Evolutionary conservation across 208 protist genomes (phyloP), one percentile per base, ranked within the genome.

Genomic region (Porcisia deanei): DNA sequence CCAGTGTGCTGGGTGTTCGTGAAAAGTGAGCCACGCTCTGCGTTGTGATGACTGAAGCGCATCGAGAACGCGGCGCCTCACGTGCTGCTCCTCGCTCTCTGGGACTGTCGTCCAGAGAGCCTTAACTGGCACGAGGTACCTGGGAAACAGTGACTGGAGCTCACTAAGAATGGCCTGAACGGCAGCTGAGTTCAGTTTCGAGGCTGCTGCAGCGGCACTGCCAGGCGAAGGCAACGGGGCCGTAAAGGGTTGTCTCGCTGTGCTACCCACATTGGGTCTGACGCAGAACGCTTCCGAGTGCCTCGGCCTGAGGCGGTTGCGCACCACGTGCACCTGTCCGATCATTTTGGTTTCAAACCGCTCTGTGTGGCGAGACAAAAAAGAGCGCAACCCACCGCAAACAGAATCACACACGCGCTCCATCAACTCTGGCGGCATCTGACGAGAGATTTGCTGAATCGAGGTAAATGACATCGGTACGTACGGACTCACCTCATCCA

Each of bases 381-480:
- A 55, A 6, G 25, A 57, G 0, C 66, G 74, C 30, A 80, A 74
- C 14, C 75, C 66, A 1, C 75, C 75, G 25, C 63, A 76, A n/a
- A 22, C 47, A 14, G 78, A 61, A 34, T 57, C 52, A 16, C 65
- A 67, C 22, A 83, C 76, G 74, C 67, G 73, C 85, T 94, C 87
- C 85, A 86, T 85, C 54, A 91, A n/a, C 45, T 85, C 83, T n/a
- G 59, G 68, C 53, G 84, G 82, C 16, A 91, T 58, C 59, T 72
- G 30, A 58, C 81, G 85, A n/a, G 81, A 82, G 55, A 94, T 87
- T 53, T 94, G 87, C 45, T 80, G 79, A 43, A 94, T 71, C 22
- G 87, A 83, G 39, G 87, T 91, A 73, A 91, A 91, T 34, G 82
- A 89, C 18, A 65, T 12, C 2, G 89, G 87, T 7, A 94, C 58